These are phyloP conservation scores for Claviceps monticola DNA, from an alignment of 2,329 filamentous ascomycete species.

Conservation along the genomic window DNA sequence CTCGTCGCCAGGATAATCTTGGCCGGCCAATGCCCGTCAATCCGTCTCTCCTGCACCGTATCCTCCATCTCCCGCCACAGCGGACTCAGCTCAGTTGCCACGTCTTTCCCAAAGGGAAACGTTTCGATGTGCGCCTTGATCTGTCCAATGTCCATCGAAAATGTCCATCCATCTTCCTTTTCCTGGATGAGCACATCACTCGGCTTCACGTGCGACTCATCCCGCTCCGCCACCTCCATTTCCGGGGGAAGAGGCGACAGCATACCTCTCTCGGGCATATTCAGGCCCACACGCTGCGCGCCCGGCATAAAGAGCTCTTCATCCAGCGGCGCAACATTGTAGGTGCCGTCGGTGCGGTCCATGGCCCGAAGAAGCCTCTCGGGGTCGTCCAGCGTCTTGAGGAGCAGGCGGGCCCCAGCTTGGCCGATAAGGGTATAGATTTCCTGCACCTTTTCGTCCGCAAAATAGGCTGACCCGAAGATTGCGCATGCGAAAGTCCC, in stretches of 20 bases:
- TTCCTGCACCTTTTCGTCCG: constrained; percentile 1
- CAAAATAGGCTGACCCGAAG: not conserved
- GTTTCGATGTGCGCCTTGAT: not conserved
- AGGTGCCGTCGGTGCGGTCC: not conserved
- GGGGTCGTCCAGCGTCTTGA: not conserved
- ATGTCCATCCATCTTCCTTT: not conserved
- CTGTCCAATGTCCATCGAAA: not conserved
- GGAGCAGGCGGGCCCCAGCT: not conserved
- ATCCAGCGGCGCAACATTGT: not conserved
- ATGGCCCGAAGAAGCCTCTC: not conserved
- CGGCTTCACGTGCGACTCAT: not conserved
- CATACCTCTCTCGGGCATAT: not conserved
- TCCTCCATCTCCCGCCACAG: not conserved
- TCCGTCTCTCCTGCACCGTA: not conserved
- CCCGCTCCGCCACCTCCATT: not conserved
- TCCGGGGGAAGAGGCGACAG: not conserved
- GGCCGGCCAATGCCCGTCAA: not conserved
- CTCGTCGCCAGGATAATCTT: not conserved
- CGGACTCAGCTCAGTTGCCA: not conserved
- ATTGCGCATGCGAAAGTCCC: constrained; percentile 8
- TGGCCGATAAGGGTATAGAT: constrained; percentile 1
- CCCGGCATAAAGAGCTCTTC: not conserved
- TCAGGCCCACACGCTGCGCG: not conserved
- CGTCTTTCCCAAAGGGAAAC: not conserved
- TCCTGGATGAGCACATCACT: not conserved